Evolutionary conservation across 495 filamentous ascomycete species (phyloP).

Genomic region (Hypoxylon fragiforme): DNA sequence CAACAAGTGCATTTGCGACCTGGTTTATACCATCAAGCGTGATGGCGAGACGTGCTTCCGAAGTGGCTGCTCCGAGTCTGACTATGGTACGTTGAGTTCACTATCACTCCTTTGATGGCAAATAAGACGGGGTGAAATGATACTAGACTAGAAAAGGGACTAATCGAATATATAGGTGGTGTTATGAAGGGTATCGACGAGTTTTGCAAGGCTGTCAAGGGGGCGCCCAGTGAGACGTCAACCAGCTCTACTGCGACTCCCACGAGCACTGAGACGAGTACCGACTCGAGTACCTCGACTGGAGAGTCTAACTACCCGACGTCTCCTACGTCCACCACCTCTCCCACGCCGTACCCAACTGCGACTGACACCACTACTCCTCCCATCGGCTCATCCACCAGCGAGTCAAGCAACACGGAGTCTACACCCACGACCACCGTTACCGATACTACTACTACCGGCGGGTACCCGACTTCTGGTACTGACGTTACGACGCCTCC

Average conservation of each 20-base stretch:
- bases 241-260: slow-evolving; percentile 10
- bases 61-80: slow-evolving; percentile 23
- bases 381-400: background rate
- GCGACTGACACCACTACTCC: slow-evolving; percentile 1
- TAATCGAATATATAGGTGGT: slow-evolving; percentile 20
- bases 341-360: slow-evolving; percentile 6
- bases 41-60: slow-evolving; percentile 39
- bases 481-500: slow-evolving; percentile 5
- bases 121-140: too few relatives aligned
- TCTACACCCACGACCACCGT: background rate
- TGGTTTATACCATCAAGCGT: slow-evolving; percentile 38
- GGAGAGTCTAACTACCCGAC: too few relatives aligned
- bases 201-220: slow-evolving; percentile 34
- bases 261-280: slow-evolving; percentile 4
- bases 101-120: background rate
- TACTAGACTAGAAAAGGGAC: too few relatives aligned
- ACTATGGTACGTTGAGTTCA: slow-evolving; percentile 34
- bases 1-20: slow-evolving; percentile 49
- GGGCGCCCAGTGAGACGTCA: background rate
- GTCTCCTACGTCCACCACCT: too few relatives aligned
- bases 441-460: slow-evolving; percentile 1
- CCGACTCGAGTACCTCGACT: background rate
- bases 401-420: slow-evolving; percentile 1
- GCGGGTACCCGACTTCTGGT: background rate
- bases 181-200: slow-evolving; percentile 35